Percentiles rank a stretch among this genome's conserved stretches.
Conservation (phyloP, 352 stramenopile genomes). For the Phytopythium sindhum region DNA sequence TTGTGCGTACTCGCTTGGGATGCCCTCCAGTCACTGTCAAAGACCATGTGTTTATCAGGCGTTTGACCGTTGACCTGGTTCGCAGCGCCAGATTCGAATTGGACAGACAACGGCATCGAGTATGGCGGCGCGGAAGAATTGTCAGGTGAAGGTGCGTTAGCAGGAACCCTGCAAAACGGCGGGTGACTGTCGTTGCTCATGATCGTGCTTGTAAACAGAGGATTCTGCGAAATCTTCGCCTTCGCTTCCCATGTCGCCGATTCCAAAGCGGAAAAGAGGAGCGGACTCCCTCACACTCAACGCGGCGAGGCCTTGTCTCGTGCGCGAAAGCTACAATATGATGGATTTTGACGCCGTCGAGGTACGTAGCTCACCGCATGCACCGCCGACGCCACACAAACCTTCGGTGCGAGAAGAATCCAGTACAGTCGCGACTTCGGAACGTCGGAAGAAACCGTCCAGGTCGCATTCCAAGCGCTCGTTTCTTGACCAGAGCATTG, state of each 20-base stretch:
- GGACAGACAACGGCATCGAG: not conserved
- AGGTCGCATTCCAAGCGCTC: slow-evolving; percentile 5
- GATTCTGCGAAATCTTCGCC: not conserved
- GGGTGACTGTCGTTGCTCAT: not conserved
- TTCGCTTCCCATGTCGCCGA: not conserved
- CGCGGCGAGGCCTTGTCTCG: not conserved
- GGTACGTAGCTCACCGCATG: not conserved
- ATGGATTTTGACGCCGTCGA: slow-evolving; percentile 1
- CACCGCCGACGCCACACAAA: not conserved
- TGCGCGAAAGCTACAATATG: slow-evolving; percentile 9
- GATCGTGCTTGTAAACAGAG: not conserved
- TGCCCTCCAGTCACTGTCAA: not conserved
- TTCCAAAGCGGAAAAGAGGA: not conserved
- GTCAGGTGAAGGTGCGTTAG: not conserved
- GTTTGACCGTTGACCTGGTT: not conserved
- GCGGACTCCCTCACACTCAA: not conserved
- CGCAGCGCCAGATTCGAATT: not conserved
- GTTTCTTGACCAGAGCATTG: slow-evolving; percentile 17
- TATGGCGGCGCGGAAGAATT: not conserved
- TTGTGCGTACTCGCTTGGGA: not conserved
- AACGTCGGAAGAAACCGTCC: slow-evolving; percentile 6
- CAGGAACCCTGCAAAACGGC: not conserved
- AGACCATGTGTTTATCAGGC: not conserved
- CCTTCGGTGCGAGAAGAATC: not conserved
- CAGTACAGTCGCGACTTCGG: not conserved